These are phyloP conservation scores for Tetrapyrgos nigripes DNA, from an alignment of 1,284 basidiomycete species.

Conservation along the genomic window DNA sequence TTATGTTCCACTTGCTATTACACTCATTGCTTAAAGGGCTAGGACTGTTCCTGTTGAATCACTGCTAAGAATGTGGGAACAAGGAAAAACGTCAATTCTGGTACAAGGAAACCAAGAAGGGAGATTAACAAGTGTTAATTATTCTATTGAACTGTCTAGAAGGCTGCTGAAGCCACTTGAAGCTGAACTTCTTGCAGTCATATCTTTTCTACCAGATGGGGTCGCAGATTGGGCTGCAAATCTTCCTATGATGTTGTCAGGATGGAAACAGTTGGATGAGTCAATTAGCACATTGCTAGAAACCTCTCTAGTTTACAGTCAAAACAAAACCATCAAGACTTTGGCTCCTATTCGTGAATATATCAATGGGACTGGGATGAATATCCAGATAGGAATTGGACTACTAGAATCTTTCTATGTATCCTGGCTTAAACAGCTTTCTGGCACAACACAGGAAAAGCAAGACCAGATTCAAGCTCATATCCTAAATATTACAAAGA, in stretches of 20 bases:
- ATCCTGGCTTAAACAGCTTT: neutral
- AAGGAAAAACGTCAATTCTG: neutral
- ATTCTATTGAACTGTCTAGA: neutral
- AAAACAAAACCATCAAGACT: no score
- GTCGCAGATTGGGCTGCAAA: neutral
- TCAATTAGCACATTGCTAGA: neutral
- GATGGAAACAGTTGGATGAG: neutral
- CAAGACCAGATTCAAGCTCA: no score
- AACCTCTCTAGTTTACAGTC: neutral
- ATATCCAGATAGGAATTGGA: neutral
- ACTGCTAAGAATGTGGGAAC: neutral
- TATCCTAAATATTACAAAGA: no score
- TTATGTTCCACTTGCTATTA: no score
- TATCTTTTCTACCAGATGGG: neutral
- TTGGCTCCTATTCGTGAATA: no score
- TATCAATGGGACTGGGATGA: no score
- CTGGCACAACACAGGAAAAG: neutral
- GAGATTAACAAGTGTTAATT: no score
- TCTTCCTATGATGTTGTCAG: neutral
- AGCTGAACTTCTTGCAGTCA: neutral
- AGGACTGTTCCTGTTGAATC: neutral
- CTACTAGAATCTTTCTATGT: neutral
- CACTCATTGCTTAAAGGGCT: neutral
- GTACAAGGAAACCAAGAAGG: neutral
- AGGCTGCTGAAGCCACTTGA: no score